These are phyloP conservation scores for Phytophthora kernoviae DNA, from an alignment of 352 stramenopile genomes.

Conservation along the genomic window DNA sequence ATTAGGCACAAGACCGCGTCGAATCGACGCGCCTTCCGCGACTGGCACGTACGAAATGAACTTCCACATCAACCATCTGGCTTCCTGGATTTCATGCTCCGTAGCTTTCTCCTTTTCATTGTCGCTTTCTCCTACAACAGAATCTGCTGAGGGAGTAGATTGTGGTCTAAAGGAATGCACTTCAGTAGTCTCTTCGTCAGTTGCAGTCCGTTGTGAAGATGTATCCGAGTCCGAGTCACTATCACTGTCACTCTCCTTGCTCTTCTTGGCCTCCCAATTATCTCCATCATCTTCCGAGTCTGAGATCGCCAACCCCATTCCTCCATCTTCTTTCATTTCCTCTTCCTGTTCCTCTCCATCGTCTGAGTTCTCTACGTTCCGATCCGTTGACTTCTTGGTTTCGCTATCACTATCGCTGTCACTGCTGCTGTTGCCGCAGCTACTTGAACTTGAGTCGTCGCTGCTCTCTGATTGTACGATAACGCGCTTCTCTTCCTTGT, in stretches of 20 bases:
- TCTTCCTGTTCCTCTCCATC: conserved; percentile 9
- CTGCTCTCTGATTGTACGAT: too few relatives aligned
- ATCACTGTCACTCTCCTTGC: conserved; percentile 11
- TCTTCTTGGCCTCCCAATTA: conserved; percentile 9
- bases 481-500: conserved; percentile 4
- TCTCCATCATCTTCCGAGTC: conserved; percentile 10
- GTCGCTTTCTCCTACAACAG: conserved; percentile 1
- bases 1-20: conserved; percentile 30
- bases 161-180: not conserved
- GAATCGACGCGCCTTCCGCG: conserved; percentile 38
- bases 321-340: not conserved
- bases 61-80: conserved; percentile 32
- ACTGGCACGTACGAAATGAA: conserved; percentile 35
- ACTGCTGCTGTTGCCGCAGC: conserved; percentile 24
- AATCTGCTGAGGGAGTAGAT: not conserved
- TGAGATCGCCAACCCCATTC: not conserved
- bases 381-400: not conserved
- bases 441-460: not conserved
- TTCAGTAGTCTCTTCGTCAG: not conserved
- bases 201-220: not conserved
- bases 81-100: conserved; percentile 23
- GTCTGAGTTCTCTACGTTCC: not conserved
- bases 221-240: conserved; percentile 21
- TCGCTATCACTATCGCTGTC: conserved; percentile 2
- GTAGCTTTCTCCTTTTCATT: conserved; percentile 8